These are phyloP conservation scores for Penicillium sp. DNA, from an alignment of 2,329 filamentous ascomycete species.

Conservation along the genomic window DNA sequence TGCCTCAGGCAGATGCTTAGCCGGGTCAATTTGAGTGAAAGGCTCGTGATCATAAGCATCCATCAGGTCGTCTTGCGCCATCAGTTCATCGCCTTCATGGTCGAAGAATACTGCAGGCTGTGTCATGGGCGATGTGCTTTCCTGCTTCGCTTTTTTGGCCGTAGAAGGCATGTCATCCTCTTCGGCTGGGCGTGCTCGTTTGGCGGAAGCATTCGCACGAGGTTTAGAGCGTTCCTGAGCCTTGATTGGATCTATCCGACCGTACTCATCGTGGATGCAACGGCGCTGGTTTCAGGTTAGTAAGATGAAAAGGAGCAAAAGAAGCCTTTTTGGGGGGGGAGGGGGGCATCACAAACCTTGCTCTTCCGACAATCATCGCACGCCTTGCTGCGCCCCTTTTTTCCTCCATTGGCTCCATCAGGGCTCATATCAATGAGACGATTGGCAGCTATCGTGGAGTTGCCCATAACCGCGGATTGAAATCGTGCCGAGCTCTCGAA, in stretches of 20 bases:
- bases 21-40: conserved; percentile 5
- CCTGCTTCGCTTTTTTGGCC: conserved; percentile 39
- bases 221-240: conserved; percentile 62
- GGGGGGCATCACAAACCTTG: conserved; percentile 53
- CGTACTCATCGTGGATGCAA: conserved; percentile 66
- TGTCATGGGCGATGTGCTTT: conserved; percentile 31
- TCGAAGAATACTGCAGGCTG: conserved; percentile 23
- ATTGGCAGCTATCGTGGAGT: conserved; percentile 28
- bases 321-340: background rate
- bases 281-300: conserved; percentile 52
- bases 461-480: conserved; percentile 28
- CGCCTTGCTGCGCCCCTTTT: conserved; percentile 63
- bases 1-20: conserved; percentile 15
- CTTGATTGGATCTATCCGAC: conserved; percentile 64
- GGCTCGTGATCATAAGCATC: conserved; percentile 16
- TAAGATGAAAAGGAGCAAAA: conserved; percentile 15
- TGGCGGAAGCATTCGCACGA: conserved; percentile 56
- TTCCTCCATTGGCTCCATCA: conserved; percentile 43
- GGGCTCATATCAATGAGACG: conserved; percentile 34
- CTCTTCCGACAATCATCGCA: conserved; percentile 67
- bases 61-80: conserved; percentile 17
- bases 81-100: conserved; percentile 19
- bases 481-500: conserved; percentile 32
- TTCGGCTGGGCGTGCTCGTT: conserved; percentile 52
- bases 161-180: conserved; percentile 30